A percentile compares a stretch with the other conserved stretches of the same genome.
Evolutionary conservation across 192 early-diverging fungal species (phyloP).

Genomic region (Coemansia sp.): DNA sequence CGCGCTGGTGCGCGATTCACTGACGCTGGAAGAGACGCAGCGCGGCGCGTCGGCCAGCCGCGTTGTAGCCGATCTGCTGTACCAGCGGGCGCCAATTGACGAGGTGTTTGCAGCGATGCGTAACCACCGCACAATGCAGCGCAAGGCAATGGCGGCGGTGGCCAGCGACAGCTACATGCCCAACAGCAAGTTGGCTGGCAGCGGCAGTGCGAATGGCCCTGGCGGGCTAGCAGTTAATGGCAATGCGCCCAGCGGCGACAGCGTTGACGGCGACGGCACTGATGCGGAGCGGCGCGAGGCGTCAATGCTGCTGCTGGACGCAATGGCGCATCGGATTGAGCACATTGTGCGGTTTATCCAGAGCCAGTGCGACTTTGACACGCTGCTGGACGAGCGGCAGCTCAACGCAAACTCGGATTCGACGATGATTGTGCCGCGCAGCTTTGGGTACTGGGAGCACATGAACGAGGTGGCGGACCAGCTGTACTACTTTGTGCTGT

Average conservation of each 20-base stretch:
- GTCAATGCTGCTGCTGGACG: slow-evolving; percentile 35
- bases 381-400: slow-evolving; percentile 33
- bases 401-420: slow-evolving; percentile 40
- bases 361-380: slow-evolving; percentile 52
- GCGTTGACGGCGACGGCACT: slow-evolving; percentile 12
- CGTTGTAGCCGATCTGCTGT: slow-evolving; percentile 66
- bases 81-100: slow-evolving; percentile 68
- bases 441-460: slow-evolving; percentile 68
- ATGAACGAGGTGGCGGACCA: slow-evolving; percentile 75
- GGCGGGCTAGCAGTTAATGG: too few relatives aligned
- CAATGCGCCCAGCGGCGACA: neutral
- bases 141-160: slow-evolving; percentile 39
- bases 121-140: slow-evolving; percentile 53
- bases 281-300: slow-evolving; percentile 34
- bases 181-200: slow-evolving; percentile 3
- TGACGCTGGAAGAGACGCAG: slow-evolving; percentile 55
- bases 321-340: slow-evolving; percentile 40
- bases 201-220: neutral
- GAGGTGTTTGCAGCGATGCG: slow-evolving; percentile 61
- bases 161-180: slow-evolving; percentile 44
- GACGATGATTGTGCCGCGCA: slow-evolving; percentile 62
- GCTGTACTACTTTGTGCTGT: slow-evolving; percentile 64
- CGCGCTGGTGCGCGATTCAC: slow-evolving; percentile 59
- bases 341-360: slow-evolving; percentile 44
- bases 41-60: slow-evolving; percentile 51